Base-by-base conservation (phyloP, 129 eudicot genomes). In the Flaveria bidentis region DNA sequence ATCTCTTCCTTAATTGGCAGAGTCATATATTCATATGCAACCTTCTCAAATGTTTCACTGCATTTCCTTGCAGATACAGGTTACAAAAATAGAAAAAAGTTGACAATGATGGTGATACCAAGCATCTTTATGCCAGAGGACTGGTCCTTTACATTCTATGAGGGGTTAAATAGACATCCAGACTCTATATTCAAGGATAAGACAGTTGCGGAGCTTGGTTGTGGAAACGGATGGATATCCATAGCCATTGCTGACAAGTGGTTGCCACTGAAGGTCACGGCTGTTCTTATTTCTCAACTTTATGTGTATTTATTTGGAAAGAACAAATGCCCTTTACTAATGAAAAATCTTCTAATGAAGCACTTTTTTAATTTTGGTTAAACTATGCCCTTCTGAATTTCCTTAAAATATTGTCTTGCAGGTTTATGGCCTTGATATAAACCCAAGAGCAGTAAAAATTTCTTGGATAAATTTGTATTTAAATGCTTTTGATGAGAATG, bases 181-280 rank as follows among this genome's bases (percentile, higher is more conserved):
- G 96, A 88, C 81, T 82, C 98, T 74, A 94, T 94, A 72, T 91
- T 88, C 74, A 91, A 87, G 84, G 98, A 94, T 79, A 94, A 82
- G 86, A 85, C 87, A 41, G 91, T 94, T 50, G 87, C 97, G 22
- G 98, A 94, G 87, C 96, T 94, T 84, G 98, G 98, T 36, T 88
- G 98, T 69, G 97, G 98, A 65, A 94, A 93, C 73, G 98, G 98
- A 76, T 93, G 98, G 98, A 93, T 93, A 76, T 91, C 98, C 75
- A 91, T 93, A 80, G 97, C 98, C 69, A 79, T 93, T 82, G 98
- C 98, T 72, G 98, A 93, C 82, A 93, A 85, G 76, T 91, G 98
- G 97, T 82, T 76, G 41, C 98, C 70, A 36, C 36, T 10, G 6
- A 65, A 91, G 98, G 98, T 93, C 44, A 44, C 6, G 14, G 13